These are phyloP conservation scores for Yamadazyma tumulicola DNA, from an alignment of 805 yeast genomes.

Conservation along the genomic window DNA sequence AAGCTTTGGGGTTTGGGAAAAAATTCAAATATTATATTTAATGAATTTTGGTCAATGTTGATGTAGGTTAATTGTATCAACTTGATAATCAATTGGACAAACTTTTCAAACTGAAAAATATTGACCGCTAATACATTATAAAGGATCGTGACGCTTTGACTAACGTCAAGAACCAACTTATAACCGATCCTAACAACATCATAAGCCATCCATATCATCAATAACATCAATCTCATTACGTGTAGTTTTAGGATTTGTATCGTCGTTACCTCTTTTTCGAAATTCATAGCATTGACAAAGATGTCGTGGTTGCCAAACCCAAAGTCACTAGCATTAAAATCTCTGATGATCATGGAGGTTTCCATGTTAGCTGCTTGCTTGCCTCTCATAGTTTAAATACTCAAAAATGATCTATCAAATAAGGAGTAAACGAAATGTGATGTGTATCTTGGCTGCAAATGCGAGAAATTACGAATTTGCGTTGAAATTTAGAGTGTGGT, in stretches of 20 bases:
- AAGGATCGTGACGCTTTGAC: conserved; percentile 1
- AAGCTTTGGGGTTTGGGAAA: conserved; percentile 10
- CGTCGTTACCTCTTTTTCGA: conserved; percentile 15
- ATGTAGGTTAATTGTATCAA: conserved; percentile 4
- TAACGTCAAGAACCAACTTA: background rate
- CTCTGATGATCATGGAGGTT: conserved; percentile 5
- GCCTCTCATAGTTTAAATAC: too few relatives aligned
- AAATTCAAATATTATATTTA: conserved; percentile 8
- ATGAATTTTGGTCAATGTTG: conserved; percentile 5
- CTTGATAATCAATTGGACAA: conserved; percentile 5
- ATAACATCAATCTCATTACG: conserved; percentile 12
- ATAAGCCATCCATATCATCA: conserved; percentile 6
- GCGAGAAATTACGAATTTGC: too few relatives aligned
- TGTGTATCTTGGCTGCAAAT: too few relatives aligned
- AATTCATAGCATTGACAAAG: conserved; percentile 13
- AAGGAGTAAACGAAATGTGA: too few relatives aligned
- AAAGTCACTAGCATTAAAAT: conserved; percentile 10
- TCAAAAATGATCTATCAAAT: too few relatives aligned
- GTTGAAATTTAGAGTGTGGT: too few relatives aligned
- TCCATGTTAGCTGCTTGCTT: too few relatives aligned
- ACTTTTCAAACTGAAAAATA: conserved; percentile 7
- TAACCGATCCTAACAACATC: background rate
- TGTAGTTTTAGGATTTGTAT: conserved; percentile 17
- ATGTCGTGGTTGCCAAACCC: conserved; percentile 13
- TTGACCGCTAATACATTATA: conserved; percentile 4